phyloP scores from a whole-genome alignment of 495 filamentous ascomycete genomes.

The Trichocladium antarcticum region DNA sequence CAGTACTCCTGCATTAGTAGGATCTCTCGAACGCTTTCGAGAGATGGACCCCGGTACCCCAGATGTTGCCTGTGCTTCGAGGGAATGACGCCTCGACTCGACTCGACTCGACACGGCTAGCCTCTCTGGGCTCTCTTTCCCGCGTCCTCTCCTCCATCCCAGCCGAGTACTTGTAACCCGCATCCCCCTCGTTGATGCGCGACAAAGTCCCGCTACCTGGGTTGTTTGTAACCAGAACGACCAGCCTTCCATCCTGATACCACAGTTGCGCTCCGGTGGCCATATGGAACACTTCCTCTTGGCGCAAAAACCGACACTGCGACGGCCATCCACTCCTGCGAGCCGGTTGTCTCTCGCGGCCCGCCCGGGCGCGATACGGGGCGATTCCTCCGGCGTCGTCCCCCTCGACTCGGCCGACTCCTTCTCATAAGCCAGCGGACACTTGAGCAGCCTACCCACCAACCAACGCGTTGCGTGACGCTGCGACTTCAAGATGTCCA shows the following conservation, averaged over 20 bases:
- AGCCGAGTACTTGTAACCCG: neutral
- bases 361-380: neutral
- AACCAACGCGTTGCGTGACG: slow-evolving; percentile 1
- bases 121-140: no score
- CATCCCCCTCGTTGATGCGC: neutral
- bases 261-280: no score
- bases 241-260: no score
- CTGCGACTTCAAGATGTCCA: neutral
- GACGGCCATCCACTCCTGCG: neutral
- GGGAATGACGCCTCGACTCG: no score
- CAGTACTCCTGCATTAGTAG: no score
- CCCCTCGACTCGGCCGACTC: neutral
- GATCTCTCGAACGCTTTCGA: no score
- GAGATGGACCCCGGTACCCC: no score
- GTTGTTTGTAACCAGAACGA: neutral
- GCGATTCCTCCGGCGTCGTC: neutral
- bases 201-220: neutral
- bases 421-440: neutral
- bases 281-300: no score
- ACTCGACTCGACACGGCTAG: no score
- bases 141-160: neutral
- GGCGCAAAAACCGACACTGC: neutral
- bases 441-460: no score
- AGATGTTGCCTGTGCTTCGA: no score
- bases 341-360: neutral